A percentile compares a stretch with the other conserved stretches of the same genome.
These are phyloP conservation scores for Aphanomyces stellatus DNA, from an alignment of 352 stramenopile genomes.

Conservation along the genomic window DNA sequence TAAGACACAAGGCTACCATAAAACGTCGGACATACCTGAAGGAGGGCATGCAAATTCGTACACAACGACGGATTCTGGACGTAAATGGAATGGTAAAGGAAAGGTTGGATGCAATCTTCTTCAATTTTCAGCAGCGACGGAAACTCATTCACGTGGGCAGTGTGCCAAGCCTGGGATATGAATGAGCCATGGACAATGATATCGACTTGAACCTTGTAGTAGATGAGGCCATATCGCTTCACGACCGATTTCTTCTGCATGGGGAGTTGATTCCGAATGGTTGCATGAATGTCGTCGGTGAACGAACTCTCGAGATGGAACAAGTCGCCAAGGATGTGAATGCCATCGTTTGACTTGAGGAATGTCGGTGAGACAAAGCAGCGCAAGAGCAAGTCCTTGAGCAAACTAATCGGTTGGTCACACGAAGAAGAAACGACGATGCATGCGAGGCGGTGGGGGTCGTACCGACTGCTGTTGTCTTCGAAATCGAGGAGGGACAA, in stretches of 20 bases:
- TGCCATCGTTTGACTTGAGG: constrained; percentile 72
- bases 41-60: constrained; percentile 45
- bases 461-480: constrained; percentile 62
- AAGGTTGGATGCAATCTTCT: constrained; percentile 75
- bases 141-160: constrained; percentile 44
- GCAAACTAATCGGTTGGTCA: constrained; percentile 24
- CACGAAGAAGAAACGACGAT: not conserved
- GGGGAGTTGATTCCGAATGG: constrained; percentile 80
- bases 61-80: constrained; percentile 59
- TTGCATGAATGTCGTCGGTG: constrained; percentile 79
- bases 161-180: constrained; percentile 10
- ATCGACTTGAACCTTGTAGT: constrained; percentile 49
- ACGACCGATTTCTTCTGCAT: constrained; percentile 77
- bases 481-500: constrained; percentile 75
- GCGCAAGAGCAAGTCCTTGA: constrained; percentile 77
- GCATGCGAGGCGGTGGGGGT: not conserved
- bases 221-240: constrained; percentile 69
- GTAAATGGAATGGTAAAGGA: constrained; percentile 64
- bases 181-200: not conserved
- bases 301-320: constrained; percentile 82
- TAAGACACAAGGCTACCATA: not conserved
- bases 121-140: constrained; percentile 59
- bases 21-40: constrained; percentile 34
- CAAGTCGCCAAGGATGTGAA: constrained; percentile 75
- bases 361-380: constrained; percentile 83